Evolutionary conservation across 1,284 basidiomycete genomes (phyloP).

Genomic region (Trichosporon sp.): DNA sequence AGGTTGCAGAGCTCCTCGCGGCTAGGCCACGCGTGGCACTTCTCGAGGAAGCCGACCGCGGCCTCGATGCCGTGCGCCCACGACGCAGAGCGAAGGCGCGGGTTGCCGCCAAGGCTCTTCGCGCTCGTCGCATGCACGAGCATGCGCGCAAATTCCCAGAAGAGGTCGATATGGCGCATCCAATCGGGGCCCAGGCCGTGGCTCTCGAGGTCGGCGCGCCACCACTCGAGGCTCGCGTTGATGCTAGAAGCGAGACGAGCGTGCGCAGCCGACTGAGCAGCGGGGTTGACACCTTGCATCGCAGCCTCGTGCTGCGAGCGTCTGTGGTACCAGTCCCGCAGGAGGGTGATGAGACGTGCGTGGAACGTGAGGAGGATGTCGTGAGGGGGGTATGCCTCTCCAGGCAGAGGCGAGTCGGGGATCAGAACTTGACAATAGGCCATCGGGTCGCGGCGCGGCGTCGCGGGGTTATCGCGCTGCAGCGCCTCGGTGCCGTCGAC

Average conservation of each 20-base stretch:
- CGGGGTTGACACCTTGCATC: neutral
- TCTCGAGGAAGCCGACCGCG: conserved; percentile 41
- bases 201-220: conserved; percentile 37
- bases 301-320: conserved; percentile 27
- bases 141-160: conserved; percentile 44
- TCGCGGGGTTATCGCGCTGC: conserved; percentile 32
- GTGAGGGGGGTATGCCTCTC: conserved; percentile 30
- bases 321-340: conserved; percentile 41
- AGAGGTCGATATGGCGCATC: conserved; percentile 39
- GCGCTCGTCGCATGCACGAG: conserved; percentile 40
- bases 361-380: conserved; percentile 49
- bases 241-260: conserved; percentile 32
- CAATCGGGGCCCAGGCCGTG: conserved; percentile 24
- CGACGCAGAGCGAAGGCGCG: conserved; percentile 21
- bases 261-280: conserved; percentile 11
- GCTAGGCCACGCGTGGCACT: conserved; percentile 39
- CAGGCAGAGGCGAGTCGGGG: conserved; percentile 28
- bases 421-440: conserved; percentile 38
- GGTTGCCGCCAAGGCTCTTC: conserved; percentile 34
- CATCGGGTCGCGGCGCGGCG: conserved; percentile 35
- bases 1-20: conserved; percentile 37
- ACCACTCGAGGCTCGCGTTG: conserved; percentile 41
- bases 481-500: conserved; percentile 44
- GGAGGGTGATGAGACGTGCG: conserved; percentile 43
- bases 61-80: conserved; percentile 35